Percentiles rank a stretch among this genome's conserved stretches.
Conservation (phyloP, 495 filamentous ascomycete species). For the Hapsidospora chrysogenum region DNA sequence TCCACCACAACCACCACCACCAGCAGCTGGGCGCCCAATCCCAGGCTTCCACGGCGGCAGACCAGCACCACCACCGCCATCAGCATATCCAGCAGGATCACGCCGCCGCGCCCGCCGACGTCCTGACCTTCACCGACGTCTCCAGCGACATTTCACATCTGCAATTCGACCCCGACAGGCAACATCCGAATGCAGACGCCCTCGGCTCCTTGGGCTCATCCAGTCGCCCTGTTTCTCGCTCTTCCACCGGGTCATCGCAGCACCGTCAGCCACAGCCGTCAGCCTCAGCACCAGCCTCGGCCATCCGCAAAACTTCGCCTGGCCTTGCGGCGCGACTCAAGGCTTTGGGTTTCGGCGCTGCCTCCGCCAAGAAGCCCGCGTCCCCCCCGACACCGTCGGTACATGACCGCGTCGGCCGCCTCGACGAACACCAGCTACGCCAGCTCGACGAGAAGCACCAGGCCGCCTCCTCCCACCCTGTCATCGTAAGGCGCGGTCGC, state of each 20-base stretch:
- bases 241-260: no score
- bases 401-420: conserved; percentile 44
- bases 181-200: not conserved
- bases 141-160: not conserved
- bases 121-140: conserved; percentile 1
- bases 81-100: no score
- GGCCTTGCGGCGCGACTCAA: conserved; percentile 65
- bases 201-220: not conserved
- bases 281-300: not conserved
- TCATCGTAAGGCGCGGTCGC: conserved; percentile 41
- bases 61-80: no score
- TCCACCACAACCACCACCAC: no score
- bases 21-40: no score
- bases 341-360: conserved; percentile 42
- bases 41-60: no score
- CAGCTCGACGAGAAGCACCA: conserved; percentile 48
- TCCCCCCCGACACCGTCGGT: conserved; percentile 15
- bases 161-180: not conserved
- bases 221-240: not conserved
- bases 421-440: conserved; percentile 56
- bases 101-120: no score
- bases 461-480: conserved; percentile 30
- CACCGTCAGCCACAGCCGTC: not conserved
- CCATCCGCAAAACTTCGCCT: conserved; percentile 44
- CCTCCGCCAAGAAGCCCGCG: conserved; percentile 17